Evolutionary conservation across 2,329 filamentous ascomycete species (phyloP).

Genomic region (Colletotrichum sublineola): DNA sequence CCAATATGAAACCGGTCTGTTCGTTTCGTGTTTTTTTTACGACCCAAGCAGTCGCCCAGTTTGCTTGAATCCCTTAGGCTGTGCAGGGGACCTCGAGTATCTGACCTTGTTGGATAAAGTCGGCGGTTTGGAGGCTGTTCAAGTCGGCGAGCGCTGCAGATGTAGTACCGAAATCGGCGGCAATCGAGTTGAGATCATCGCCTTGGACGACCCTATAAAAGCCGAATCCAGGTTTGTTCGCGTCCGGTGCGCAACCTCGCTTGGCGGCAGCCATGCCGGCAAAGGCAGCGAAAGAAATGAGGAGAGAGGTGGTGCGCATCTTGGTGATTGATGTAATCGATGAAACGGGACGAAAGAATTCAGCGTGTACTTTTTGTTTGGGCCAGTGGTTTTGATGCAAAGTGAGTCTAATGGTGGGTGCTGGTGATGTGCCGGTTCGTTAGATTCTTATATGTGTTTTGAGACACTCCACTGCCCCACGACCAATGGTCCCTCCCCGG

Average conservation of each 20-base stretch:
- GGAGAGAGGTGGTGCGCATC: neutral
- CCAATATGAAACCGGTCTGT: neutral
- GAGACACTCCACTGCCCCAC: neutral
- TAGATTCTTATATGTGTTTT: neutral
- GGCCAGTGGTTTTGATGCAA: too few species aligned
- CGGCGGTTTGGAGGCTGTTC: neutral
- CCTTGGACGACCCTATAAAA: conserved; percentile 9
- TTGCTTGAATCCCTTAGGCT: neutral
- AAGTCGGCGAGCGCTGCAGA: neutral
- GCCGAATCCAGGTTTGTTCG: conserved; percentile 8
- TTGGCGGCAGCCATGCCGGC: conserved; percentile 6
- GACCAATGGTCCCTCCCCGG: neutral
- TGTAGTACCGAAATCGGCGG: neutral
- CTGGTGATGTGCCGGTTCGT: neutral
- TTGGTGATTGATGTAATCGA: neutral
- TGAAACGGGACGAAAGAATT: neutral
- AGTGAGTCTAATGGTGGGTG: rapidly evolving
- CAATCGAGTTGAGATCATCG: conserved; percentile 11
- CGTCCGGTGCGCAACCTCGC: neutral
- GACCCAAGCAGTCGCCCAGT: neutral
- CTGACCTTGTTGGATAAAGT: neutral
- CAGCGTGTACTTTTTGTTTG: neutral
- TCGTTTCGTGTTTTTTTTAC: neutral
- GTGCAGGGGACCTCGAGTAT: conserved; percentile 2
- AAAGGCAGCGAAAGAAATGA: conserved; percentile 4